Evolutionary conservation across 1,139 yeast species (phyloP).

Genomic region (Geotrichum europaeum): DNA sequence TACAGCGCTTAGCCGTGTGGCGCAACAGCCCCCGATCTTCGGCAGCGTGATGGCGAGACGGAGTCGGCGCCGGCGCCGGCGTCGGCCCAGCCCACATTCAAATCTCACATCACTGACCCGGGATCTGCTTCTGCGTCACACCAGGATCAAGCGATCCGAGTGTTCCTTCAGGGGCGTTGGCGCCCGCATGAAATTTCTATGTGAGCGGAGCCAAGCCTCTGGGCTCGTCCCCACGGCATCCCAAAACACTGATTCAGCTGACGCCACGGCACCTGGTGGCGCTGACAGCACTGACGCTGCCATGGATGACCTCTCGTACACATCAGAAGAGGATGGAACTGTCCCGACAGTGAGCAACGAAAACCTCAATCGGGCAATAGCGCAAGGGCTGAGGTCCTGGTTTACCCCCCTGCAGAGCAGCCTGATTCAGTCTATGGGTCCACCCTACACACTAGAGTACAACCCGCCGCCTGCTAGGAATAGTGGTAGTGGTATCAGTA

Average conservation of each 20-base stretch:
- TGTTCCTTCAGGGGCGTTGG: neutral
- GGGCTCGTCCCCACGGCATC: neutral
- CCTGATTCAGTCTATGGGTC: neutral
- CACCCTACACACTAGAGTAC: neutral
- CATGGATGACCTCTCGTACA: neutral
- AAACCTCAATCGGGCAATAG: neutral
- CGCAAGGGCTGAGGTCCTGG: neutral
- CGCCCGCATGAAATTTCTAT: slow-evolving; percentile 8
- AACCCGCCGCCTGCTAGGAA: neutral
- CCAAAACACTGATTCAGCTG: neutral
- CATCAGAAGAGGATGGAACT: neutral
- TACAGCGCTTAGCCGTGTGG: neutral
- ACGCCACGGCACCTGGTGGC: neutral
- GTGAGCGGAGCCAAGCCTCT: neutral
- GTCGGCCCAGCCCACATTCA: neutral
- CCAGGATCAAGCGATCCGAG: neutral
- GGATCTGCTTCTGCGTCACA: neutral
- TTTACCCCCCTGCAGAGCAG: neutral
- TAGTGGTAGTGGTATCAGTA: neutral
- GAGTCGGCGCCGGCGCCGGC: neutral
- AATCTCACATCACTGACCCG: neutral
- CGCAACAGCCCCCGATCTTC: neutral
- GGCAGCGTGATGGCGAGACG: neutral
- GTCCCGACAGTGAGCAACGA: neutral
- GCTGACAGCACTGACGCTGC: neutral